Evolutionary conservation across 1,284 basidiomycete genomes (phyloP).

Genomic region (Ceratobasidium sp.): DNA sequence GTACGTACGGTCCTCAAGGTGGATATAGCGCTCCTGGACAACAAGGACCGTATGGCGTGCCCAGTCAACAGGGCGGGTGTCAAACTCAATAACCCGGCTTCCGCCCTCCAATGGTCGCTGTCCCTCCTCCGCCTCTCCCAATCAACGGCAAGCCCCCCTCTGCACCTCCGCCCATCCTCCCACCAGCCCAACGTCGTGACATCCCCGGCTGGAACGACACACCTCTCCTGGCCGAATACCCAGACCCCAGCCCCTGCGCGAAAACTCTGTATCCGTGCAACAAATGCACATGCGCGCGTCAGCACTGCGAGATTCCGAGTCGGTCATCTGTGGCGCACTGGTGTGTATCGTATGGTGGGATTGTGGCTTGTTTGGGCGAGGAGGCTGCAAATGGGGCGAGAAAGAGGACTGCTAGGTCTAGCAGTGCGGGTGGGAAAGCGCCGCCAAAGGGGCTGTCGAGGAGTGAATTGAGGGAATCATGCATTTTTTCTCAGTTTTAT

Average conservation of each 20-base stretch:
- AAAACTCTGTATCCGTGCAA: too few relatives aligned
- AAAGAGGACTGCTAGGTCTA: background rate
- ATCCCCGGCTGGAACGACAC: conserved; percentile 95
- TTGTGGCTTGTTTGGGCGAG: conserved; percentile 1
- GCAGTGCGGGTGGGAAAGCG: background rate
- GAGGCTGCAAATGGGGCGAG: background rate
- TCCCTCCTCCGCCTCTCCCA: conserved; percentile 57
- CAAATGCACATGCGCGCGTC: too few relatives aligned
- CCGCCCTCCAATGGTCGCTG: conserved; percentile 50
- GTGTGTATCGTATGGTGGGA: too few relatives aligned
- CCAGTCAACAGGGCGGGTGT: conserved; percentile 50
- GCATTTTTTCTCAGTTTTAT: too few relatives aligned
- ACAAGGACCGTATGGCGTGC: conserved; percentile 39
- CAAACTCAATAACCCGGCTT: conserved; percentile 53
- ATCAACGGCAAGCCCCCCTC: conserved; percentile 57
- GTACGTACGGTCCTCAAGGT: background rate
- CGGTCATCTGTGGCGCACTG: too few relatives aligned
- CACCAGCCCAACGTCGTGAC: conserved; percentile 69
- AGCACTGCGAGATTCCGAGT: too few relatives aligned
- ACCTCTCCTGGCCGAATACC: too few relatives aligned
- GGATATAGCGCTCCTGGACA: conserved; percentile 37
- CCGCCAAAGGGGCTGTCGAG: conserved; percentile 26
- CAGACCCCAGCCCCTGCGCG: too few relatives aligned
- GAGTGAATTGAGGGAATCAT: conserved; percentile 14
- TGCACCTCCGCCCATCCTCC: conserved; percentile 55